These are phyloP conservation scores for Haplosporangium sp. DNA, from an alignment of 371 early-diverging fungal genomes.

Conservation along the genomic window DNA sequence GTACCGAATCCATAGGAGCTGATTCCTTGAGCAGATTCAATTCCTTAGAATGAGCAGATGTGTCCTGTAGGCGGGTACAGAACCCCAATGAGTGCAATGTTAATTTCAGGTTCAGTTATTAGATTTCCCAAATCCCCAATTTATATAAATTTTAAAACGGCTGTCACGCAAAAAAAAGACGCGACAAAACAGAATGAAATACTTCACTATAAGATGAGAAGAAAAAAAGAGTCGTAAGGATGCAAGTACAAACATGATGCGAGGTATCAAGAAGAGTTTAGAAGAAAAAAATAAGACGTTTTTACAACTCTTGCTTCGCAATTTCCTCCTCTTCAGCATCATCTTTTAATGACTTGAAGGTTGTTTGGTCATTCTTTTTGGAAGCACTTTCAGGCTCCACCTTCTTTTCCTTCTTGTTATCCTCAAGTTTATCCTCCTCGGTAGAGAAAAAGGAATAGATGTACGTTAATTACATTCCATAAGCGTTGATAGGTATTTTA, in stretches of 20 bases:
- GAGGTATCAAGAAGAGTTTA: not conserved
- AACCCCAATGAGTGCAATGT: not conserved
- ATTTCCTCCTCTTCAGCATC: not conserved
- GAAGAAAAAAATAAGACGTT: not conserved
- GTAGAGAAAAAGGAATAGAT: too few relatives aligned
- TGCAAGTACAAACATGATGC: not conserved
- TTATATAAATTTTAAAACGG: too few relatives aligned
- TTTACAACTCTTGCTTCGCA: constrained; percentile 1
- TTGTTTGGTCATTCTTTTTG: not conserved
- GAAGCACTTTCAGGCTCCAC: not conserved
- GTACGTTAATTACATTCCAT: not conserved
- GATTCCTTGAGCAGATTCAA: not conserved
- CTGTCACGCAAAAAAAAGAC: too few relatives aligned
- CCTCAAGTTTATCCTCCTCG: not conserved
- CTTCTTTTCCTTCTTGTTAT: constrained; percentile 1
- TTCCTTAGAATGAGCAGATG: not conserved
- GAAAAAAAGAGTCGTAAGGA: too few relatives aligned
- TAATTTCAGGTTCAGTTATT: too few relatives aligned
- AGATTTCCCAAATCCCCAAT: too few relatives aligned
- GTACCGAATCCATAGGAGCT: not conserved
- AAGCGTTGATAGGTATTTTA: not conserved
- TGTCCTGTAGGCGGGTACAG: not conserved
- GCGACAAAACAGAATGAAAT: too few relatives aligned
- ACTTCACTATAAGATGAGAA: too few relatives aligned
- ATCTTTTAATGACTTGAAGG: not conserved